Percentiles rank a stretch among this genome's conserved stretches.
phyloP scores from a whole-genome alignment of 768 basidiomycete species.

The Pulveroboletus ravenelii region DNA sequence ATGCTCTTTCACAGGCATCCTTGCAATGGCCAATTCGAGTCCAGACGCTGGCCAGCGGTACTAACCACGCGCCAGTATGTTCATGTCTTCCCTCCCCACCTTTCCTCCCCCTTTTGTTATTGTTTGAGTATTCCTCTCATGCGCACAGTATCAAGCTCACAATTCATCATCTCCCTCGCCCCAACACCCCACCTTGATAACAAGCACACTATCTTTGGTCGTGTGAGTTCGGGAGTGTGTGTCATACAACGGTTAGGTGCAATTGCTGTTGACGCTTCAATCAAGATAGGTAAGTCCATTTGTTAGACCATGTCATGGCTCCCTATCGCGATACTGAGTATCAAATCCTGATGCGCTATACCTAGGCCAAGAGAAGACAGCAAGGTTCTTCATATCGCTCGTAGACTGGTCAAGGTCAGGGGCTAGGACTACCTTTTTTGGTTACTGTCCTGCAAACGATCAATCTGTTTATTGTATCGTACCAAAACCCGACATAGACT shows the following conservation, averaged over 20 bases:
- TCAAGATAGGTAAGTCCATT: slow-evolving; percentile 70
- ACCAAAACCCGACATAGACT: slow-evolving; percentile 27
- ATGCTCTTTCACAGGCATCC: slow-evolving; percentile 56
- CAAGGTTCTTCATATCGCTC: slow-evolving; percentile 54
- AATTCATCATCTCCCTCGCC: slow-evolving; percentile 86
- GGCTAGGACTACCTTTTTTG: background rate
- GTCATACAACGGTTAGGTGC: slow-evolving; percentile 90
- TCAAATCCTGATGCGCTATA: background rate
- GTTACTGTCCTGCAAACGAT: background rate
- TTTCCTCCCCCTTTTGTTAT: too few species aligned
- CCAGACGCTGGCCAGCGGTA: slow-evolving; percentile 79
- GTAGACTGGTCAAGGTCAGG: too few species aligned
- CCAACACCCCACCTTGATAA: slow-evolving; percentile 82
- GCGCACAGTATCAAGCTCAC: slow-evolving; percentile 60
- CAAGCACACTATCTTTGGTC: slow-evolving; percentile 87
- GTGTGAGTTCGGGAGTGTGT: slow-evolving; percentile 86
- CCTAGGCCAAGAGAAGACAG: slow-evolving; percentile 72
- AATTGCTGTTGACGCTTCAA: slow-evolving; percentile 68
- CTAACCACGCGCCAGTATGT: background rate
- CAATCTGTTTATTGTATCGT: too few species aligned
- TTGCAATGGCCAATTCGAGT: slow-evolving; percentile 97
- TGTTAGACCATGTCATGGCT: background rate
- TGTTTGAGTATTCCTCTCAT: background rate
- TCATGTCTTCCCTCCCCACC: background rate
- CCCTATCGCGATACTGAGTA: background rate